phyloP scores from a whole-genome alignment of 352 stramenopile species.

The Phytophthora uliginosa region DNA sequence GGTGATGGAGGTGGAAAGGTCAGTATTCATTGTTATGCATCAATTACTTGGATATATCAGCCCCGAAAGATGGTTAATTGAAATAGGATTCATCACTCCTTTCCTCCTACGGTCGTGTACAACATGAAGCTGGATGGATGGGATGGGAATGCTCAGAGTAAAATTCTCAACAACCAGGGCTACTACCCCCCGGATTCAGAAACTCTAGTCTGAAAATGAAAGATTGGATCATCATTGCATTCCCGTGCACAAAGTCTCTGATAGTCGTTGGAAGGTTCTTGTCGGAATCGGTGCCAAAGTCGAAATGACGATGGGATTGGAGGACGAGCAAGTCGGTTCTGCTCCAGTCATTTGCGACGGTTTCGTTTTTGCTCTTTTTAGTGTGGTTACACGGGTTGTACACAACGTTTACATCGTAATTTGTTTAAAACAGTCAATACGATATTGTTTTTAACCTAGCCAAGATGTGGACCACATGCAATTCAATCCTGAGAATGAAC shows the following conservation, averaged over 20 bases:
- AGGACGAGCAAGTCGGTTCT: background rate
- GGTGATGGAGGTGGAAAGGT: constrained; percentile 58
- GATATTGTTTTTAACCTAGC: no score
- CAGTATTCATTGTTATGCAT: constrained; percentile 87
- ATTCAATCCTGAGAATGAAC: no score
- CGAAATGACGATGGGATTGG: background rate
- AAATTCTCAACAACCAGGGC: constrained; percentile 80
- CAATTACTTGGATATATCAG: constrained; percentile 88
- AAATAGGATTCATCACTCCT: constrained; percentile 85
- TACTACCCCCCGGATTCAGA: constrained; percentile 92
- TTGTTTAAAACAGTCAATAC: no score
- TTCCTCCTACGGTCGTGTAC: constrained; percentile 34
- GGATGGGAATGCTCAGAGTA: constrained; percentile 75
- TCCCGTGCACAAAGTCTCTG: constrained; percentile 13
- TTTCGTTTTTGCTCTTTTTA: no score
- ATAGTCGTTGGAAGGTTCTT: background rate
- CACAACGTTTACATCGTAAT: no score
- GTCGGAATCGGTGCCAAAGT: background rate
- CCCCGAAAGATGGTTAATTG: constrained; percentile 93
- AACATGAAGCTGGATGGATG: background rate
- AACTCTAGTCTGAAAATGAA: constrained; percentile 94
- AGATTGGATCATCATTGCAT: constrained; percentile 86
- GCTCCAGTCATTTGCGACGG: background rate
- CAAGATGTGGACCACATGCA: no score
- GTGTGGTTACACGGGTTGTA: no score